Evolutionary conservation across 768 basidiomycete genomes (phyloP).

Genomic region (Pholiota molesta): DNA sequence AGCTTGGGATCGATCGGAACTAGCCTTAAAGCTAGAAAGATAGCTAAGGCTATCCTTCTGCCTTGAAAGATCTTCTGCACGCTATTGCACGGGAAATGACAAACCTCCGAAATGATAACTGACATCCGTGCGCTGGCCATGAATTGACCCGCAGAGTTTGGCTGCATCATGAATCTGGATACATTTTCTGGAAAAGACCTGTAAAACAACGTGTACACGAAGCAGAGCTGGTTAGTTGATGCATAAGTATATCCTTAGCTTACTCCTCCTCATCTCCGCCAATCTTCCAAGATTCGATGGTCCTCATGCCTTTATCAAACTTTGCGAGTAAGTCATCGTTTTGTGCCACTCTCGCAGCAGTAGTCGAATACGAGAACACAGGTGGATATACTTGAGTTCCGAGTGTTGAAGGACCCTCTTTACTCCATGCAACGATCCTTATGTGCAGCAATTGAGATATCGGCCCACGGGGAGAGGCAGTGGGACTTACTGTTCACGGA

Average conservation of each 20-base stretch:
- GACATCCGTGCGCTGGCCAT: conserved; percentile 6
- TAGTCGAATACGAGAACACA: background rate
- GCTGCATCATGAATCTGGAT: background rate
- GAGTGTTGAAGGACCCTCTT: conserved; percentile 7
- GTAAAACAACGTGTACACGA: conserved; percentile 3
- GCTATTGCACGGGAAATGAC: conserved; percentile 13
- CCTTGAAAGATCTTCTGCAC: conserved; percentile 8
- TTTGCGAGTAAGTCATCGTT: conserved; percentile 34
- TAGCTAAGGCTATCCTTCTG: background rate
- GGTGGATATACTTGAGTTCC: background rate
- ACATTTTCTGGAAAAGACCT: background rate
- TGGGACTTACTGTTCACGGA: conserved; percentile 42
- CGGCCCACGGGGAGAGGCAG: background rate
- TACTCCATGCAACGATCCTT: conserved; percentile 26
- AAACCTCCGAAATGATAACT: conserved; percentile 23
- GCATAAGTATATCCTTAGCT: background rate
- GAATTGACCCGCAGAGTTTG: background rate
- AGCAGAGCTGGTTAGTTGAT: background rate
- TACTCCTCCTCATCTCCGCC: conserved; percentile 13
- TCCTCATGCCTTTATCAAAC: conserved; percentile 41
- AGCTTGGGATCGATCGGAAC: conserved; percentile 18
- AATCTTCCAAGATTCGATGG: conserved; percentile 30
- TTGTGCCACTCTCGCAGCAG: background rate
- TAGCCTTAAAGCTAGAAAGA: conserved; percentile 7
- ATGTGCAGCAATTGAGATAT: background rate